phyloP scores from a whole-genome alignment of 352 stramenopile species.

The Phytophthora kernoviae region DNA sequence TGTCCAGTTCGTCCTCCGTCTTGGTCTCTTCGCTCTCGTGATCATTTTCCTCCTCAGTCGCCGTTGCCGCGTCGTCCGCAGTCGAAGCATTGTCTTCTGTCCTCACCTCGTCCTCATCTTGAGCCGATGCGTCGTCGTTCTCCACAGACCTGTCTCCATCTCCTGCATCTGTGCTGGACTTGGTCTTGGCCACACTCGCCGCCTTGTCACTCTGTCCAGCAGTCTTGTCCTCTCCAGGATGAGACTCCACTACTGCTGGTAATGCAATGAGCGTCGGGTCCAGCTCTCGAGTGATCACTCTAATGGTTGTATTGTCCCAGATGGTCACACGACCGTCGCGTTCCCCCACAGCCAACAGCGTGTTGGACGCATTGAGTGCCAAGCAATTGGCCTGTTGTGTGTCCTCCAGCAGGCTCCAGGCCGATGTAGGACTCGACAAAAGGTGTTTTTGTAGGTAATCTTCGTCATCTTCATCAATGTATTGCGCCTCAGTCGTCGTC shows the following conservation, averaged over 20 bases:
- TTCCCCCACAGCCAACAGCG: slow-evolving; percentile 76
- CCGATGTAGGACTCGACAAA: slow-evolving; percentile 49
- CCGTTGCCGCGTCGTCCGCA: slow-evolving; percentile 35
- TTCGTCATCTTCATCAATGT: slow-evolving; percentile 44
- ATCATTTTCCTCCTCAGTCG: slow-evolving; percentile 39
- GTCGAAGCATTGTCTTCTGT: slow-evolving; percentile 33
- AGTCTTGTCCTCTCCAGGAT: neutral
- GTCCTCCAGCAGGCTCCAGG: slow-evolving; percentile 73
- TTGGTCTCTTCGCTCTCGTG: slow-evolving; percentile 25
- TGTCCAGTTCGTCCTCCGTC: slow-evolving; percentile 22
- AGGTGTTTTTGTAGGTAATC: slow-evolving; percentile 68
- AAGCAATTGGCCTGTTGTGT: slow-evolving; percentile 79
- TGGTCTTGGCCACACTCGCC: slow-evolving; percentile 11
- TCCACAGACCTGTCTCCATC: slow-evolving; percentile 36
- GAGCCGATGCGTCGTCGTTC: slow-evolving; percentile 38
- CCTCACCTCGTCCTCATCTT: slow-evolving; percentile 48
- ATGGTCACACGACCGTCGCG: slow-evolving; percentile 81
- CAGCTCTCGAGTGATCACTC: slow-evolving; percentile 78
- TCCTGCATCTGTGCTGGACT: slow-evolving; percentile 33
- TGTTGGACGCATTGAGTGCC: slow-evolving; percentile 63
- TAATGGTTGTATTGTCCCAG: slow-evolving; percentile 84
- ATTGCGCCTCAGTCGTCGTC: neutral
- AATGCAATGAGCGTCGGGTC: slow-evolving; percentile 68
- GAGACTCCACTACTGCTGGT: slow-evolving; percentile 23
- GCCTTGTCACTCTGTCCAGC: slow-evolving; percentile 5